These are phyloP conservation scores for Suillus lakei DNA, from an alignment of 768 basidiomycete species.

Conservation along the genomic window DNA sequence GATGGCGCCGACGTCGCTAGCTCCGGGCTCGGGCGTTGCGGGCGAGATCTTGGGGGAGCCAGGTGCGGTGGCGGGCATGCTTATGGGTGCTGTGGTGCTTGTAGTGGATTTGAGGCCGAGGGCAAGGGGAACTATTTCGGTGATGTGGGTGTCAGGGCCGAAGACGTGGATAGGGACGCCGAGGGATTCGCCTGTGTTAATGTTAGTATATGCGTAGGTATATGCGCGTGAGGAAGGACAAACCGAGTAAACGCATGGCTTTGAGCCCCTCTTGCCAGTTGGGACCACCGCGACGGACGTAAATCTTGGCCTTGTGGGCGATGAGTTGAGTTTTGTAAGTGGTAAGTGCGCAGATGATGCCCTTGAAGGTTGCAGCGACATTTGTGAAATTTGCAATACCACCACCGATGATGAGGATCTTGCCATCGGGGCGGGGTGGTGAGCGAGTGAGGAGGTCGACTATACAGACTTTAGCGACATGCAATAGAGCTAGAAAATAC, in stretches of 20 bases:
- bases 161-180: conserved; percentile 97
- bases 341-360: conserved; percentile 96
- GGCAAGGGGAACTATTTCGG: conserved; percentile 98
- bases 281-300: conserved; percentile 96
- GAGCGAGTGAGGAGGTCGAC: conserved; percentile 97
- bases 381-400: conserved; percentile 99
- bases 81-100: conserved; percentile 28
- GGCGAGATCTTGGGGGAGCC: conserved; percentile 39
- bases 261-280: conserved; percentile 99
- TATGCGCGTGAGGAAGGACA: background rate
- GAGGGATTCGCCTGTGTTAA: conserved; percentile 71
- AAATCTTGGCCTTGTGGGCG: conserved; percentile 82
- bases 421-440: conserved; percentile 80
- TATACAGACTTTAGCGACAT: conserved; percentile 27
- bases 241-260: conserved; percentile 93
- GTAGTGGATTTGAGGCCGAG: conserved; percentile 65
- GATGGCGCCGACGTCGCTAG: conserved; percentile 67
- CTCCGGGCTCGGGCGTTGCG: conserved; percentile 40
- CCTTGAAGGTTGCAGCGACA: conserved; percentile 99
- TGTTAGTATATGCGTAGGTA: background rate
- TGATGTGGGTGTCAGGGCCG: conserved; percentile 98
- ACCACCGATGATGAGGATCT: conserved; percentile 99
- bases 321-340: conserved; percentile 89
- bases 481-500: conserved; percentile 31
- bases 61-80: conserved; percentile 54